Conservation (phyloP, 768 basidiomycete species). For the Boletellus sp. region DNA sequence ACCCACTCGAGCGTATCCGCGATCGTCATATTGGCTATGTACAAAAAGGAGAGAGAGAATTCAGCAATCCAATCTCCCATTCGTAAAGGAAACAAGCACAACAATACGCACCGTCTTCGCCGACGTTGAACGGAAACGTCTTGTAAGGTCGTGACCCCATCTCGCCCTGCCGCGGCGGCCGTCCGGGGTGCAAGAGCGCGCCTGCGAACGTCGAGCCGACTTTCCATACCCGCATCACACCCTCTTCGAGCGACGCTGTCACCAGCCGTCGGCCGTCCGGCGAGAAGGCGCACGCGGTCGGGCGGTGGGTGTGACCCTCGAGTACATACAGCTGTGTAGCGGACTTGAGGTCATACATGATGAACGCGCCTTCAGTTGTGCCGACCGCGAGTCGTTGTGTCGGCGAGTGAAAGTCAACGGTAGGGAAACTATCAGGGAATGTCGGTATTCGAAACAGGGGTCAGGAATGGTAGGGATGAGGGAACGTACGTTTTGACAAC, state of each 20-base stretch:
- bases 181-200: slow-evolving; percentile 79
- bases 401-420: slow-evolving; percentile 87
- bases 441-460: neutral
- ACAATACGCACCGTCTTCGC: slow-evolving; percentile 63
- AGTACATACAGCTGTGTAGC: slow-evolving; percentile 93
- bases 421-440: slow-evolving; percentile 65
- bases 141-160: slow-evolving; percentile 85
- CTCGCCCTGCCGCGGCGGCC: slow-evolving; percentile 86
- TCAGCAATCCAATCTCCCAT: neutral
- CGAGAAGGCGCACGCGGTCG: slow-evolving; percentile 87
- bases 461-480: neutral
- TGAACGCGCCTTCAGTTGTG: slow-evolving; percentile 87
- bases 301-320: slow-evolving; percentile 80
- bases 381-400: slow-evolving; percentile 91
- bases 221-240: slow-evolving; percentile 88
- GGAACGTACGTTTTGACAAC: slow-evolving; percentile 79
- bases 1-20: slow-evolving; percentile 70
- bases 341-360: slow-evolving; percentile 96
- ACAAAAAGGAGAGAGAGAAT: neutral
- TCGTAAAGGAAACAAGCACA: neutral
- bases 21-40: slow-evolving; percentile 49
- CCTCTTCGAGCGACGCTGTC: slow-evolving; percentile 83
- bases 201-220: slow-evolving; percentile 87
- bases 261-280: slow-evolving; percentile 89
- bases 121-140: slow-evolving; percentile 79